These are phyloP conservation scores for Penicillium paradoxum DNA, from an alignment of 495 filamentous ascomycete species.

Conservation along the genomic window DNA sequence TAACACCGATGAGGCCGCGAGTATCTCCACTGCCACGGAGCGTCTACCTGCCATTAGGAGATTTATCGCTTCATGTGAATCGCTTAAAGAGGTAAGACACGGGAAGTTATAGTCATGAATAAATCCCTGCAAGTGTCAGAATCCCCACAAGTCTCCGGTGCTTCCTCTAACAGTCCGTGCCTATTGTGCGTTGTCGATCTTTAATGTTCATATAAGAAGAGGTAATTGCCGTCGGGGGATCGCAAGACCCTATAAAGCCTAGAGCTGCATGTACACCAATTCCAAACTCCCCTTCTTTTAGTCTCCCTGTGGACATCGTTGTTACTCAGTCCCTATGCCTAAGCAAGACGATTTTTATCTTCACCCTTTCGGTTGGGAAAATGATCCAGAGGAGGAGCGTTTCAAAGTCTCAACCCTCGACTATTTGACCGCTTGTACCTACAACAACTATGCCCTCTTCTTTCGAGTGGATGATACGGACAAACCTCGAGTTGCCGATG, in stretches of 20 bases:
- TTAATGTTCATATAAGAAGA: too few relatives aligned
- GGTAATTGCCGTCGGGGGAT: too few relatives aligned
- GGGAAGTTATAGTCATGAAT: neutral
- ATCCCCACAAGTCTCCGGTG: too few relatives aligned
- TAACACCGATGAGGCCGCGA: too few relatives aligned
- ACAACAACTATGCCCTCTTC: constrained; percentile 32
- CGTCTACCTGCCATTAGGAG: too few relatives aligned
- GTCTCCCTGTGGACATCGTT: too few relatives aligned
- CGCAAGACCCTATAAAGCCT: too few relatives aligned
- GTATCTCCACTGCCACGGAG: too few relatives aligned
- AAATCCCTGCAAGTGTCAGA: neutral
- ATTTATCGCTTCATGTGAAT: neutral
- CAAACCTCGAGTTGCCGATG: constrained; percentile 20
- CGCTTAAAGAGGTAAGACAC: neutral
- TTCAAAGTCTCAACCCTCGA: constrained; percentile 22
- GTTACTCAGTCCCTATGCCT: constrained; percentile 2
- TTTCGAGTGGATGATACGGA: constrained; percentile 34
- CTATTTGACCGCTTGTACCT: constrained; percentile 14
- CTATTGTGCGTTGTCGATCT: too few relatives aligned
- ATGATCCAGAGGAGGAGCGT: constrained; percentile 18
- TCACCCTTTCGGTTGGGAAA: constrained; percentile 17
- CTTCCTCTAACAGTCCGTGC: too few relatives aligned
- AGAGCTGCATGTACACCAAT: too few relatives aligned
- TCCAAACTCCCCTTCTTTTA: too few relatives aligned
- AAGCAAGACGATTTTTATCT: constrained; percentile 5